A percentile compares a stretch with the other conserved stretches of the same genome.
Evolutionary conservation across 805 yeast species (phyloP).

Genomic region (Zygosaccharomyces rouxii): DNA sequence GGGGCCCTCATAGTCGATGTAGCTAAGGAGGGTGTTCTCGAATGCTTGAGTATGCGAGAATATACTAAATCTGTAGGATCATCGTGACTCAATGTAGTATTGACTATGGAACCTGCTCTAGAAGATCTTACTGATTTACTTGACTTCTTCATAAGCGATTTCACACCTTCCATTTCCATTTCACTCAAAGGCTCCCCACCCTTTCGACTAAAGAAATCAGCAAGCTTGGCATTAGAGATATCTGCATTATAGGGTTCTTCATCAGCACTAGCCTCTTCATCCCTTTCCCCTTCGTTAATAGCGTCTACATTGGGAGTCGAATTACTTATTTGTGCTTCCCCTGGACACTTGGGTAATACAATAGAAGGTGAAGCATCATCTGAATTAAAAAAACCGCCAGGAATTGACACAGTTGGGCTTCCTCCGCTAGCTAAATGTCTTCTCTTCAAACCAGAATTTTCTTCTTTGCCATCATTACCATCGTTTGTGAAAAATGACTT

Average conservation of each 20-base stretch:
- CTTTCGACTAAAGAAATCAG: slow-evolving; percentile 65
- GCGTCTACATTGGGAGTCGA: not conserved
- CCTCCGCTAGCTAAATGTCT: not conserved
- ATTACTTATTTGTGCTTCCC: slow-evolving; percentile 1
- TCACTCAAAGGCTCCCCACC: slow-evolving; percentile 73
- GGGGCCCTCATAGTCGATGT: slow-evolving; percentile 29
- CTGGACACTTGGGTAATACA: slow-evolving; percentile 4
- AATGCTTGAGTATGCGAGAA: slow-evolving; percentile 14
- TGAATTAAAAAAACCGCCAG: slow-evolving; percentile 30
- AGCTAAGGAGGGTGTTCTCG: slow-evolving; percentile 9
- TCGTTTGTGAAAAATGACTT: slow-evolving; percentile 7
- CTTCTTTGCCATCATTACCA: not conserved
- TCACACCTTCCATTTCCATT: slow-evolving; percentile 77
- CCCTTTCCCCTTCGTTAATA: not conserved
- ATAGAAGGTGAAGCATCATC: slow-evolving; percentile 8
- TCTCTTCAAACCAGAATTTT: not conserved
- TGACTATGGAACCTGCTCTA: slow-evolving; percentile 3
- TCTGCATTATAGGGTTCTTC: slow-evolving; percentile 19
- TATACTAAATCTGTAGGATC: slow-evolving; percentile 7
- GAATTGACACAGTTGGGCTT: slow-evolving; percentile 12
- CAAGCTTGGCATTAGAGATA: slow-evolving; percentile 56
- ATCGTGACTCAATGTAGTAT: not conserved
- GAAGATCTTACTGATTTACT: slow-evolving; percentile 8
- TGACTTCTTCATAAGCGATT: slow-evolving; percentile 48
- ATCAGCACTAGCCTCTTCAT: slow-evolving; percentile 5